Conservation (phyloP, 805 yeast genomes). For the Lipomyces mesembrius region DNA sequence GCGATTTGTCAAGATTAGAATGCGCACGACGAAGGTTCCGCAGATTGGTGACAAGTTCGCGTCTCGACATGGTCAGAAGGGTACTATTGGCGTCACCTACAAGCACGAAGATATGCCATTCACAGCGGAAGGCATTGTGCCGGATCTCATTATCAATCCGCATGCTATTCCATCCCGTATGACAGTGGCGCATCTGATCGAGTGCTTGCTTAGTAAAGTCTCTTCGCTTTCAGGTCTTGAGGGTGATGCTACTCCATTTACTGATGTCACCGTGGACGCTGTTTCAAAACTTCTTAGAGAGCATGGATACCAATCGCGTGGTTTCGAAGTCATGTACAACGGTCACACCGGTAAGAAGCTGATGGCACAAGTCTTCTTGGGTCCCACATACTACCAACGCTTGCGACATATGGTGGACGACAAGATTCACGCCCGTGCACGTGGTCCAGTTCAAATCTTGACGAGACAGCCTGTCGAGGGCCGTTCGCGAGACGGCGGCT, state of each 20-base stretch:
- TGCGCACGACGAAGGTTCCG: constrained; percentile 98
- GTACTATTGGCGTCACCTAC: constrained; percentile 99
- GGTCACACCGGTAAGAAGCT: constrained; percentile 98
- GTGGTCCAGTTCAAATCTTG: constrained; percentile 97
- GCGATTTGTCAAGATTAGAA: constrained; percentile 95
- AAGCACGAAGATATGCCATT: constrained; percentile 99
- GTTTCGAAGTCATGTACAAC: constrained; percentile 97
- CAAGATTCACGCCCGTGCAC: constrained; percentile 97
- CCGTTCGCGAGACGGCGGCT: constrained; percentile 98
- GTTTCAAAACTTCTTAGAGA: constrained; percentile 89
- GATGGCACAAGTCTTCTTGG: constrained; percentile 98
- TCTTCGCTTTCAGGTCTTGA: constrained; percentile 93
- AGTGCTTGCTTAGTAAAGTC: constrained; percentile 93
- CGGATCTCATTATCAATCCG: constrained; percentile 96
- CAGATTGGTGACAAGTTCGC: constrained; percentile 99
- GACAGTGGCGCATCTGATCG: constrained; percentile 99
- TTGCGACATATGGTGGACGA: constrained; percentile 99
- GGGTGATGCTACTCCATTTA: constrained; percentile 99
- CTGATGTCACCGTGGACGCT: constrained; percentile 97
- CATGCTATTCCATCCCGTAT: constrained; percentile 99
- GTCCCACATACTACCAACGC: constrained; percentile 99
- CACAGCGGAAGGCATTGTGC: constrained; percentile 92
- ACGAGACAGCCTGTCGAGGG: constrained; percentile 99
- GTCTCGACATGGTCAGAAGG: constrained; percentile 99
- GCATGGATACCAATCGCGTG: constrained; percentile 97